These are phyloP conservation scores for Rhodotorula sp. DNA, from an alignment of 1,284 basidiomycete species.

Conservation along the genomic window DNA sequence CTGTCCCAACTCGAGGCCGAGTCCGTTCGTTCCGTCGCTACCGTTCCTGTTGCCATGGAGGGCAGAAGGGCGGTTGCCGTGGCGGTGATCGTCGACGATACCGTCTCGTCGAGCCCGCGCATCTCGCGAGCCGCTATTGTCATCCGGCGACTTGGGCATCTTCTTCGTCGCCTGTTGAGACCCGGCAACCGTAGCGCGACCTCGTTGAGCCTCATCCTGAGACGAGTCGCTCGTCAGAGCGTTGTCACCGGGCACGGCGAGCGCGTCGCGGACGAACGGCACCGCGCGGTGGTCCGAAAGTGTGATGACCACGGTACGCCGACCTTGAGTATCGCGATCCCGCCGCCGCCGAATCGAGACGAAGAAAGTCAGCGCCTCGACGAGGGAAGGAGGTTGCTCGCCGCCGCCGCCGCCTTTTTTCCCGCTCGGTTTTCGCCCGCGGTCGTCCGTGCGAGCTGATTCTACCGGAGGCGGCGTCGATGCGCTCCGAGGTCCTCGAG, in stretches of 20 bases:
- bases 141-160: background rate
- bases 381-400: background rate
- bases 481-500: background rate
- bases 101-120: constrained; percentile 6
- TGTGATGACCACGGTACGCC: constrained; percentile 24
- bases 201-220: background rate
- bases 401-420: constrained; percentile 2
- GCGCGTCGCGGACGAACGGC: constrained; percentile 28
- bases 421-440: background rate
- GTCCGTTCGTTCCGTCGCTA: background rate
- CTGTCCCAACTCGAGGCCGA: constrained; percentile 5
- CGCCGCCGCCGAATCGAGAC: constrained; percentile 26
- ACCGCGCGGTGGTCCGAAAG: constrained; percentile 37
- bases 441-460: background rate
- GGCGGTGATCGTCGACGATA: background rate
- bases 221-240: no score
- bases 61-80: background rate
- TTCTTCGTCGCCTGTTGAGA: background rate
- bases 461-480: constrained; percentile 12
- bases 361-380: constrained; percentile 35
- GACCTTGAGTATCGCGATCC: background rate
- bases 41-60: no score
- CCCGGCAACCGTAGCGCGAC: background rate
- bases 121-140: constrained; percentile 14
- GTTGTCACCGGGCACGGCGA: constrained; percentile 1